Percentiles rank a stretch among this genome's conserved stretches.
Conservation (phyloP, 805 yeast genomes). For the Dipodascus geniculatus region DNA sequence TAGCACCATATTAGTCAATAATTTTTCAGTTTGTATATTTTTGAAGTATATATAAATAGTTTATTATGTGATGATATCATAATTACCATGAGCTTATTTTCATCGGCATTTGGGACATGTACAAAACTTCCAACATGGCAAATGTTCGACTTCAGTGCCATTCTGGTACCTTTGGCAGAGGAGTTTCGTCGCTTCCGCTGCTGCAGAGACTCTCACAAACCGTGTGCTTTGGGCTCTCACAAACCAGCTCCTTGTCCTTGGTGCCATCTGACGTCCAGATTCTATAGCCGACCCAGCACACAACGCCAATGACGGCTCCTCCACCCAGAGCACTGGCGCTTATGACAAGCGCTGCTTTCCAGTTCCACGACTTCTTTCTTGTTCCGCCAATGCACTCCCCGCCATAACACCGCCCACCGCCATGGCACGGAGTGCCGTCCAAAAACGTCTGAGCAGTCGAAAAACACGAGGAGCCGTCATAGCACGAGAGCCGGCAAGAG, state of each 20-base stretch:
- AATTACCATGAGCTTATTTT: constrained; percentile 8
- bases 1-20: constrained; percentile 10
- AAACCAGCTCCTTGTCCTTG: constrained; percentile 12
- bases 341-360: constrained; percentile 18
- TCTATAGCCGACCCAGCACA: constrained; percentile 10
- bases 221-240: too few species aligned
- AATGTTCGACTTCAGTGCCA: too few species aligned
- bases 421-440: constrained; percentile 26
- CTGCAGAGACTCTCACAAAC: too few species aligned
- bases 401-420: constrained; percentile 22
- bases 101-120: neutral
- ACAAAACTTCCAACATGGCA: too few species aligned
- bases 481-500: constrained; percentile 20
- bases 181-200: too few species aligned
- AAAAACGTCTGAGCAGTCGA: constrained; percentile 21
- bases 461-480: constrained; percentile 19
- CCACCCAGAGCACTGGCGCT: constrained; percentile 22
- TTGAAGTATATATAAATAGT: neutral
- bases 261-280: constrained; percentile 13
- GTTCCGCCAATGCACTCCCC: constrained; percentile 9
- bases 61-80: constrained; percentile 4
- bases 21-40: neutral
- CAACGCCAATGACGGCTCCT: constrained; percentile 15
- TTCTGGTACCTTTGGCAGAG: too few species aligned
- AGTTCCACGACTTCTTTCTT: neutral